phyloP scores from a whole-genome alignment of 768 basidiomycete species.

The Lactifluus piperatus region DNA sequence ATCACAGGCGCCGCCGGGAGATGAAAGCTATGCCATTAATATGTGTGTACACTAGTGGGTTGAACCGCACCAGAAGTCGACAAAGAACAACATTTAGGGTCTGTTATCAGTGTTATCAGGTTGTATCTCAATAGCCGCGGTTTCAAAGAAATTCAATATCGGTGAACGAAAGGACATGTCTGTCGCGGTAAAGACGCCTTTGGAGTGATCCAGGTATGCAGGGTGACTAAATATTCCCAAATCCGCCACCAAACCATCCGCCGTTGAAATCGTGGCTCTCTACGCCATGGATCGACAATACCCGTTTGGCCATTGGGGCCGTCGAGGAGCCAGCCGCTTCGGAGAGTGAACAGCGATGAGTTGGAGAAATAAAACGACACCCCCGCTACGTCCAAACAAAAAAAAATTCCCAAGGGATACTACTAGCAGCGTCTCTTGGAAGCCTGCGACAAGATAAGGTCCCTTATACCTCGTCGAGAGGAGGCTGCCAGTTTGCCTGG shows the following conservation, averaged over 20 bases:
- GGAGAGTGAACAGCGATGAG: not conserved
- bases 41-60: not conserved
- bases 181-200: not conserved
- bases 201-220: constrained; percentile 1
- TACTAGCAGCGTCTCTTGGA: too few species aligned
- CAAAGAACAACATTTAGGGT: not conserved
- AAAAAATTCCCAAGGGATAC: too few species aligned
- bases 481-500: too few species aligned
- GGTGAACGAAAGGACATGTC: not conserved
- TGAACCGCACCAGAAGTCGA: not conserved
- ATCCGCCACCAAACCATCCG: not conserved
- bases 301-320: not conserved
- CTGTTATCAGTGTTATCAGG: not conserved
- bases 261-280: not conserved
- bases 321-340: not conserved
- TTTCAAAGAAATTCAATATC: not conserved
- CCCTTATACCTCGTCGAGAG: too few species aligned
- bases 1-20: not conserved
- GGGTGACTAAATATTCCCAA: not conserved
- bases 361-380: not conserved
- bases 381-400: not conserved
- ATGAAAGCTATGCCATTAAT: not conserved
- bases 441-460: too few species aligned
- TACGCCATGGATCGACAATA: not conserved
- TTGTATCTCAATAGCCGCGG: not conserved